Base-by-base conservation (phyloP, 202 grass and related monocot species). In the Cymbopogon flexuosus region DNA sequence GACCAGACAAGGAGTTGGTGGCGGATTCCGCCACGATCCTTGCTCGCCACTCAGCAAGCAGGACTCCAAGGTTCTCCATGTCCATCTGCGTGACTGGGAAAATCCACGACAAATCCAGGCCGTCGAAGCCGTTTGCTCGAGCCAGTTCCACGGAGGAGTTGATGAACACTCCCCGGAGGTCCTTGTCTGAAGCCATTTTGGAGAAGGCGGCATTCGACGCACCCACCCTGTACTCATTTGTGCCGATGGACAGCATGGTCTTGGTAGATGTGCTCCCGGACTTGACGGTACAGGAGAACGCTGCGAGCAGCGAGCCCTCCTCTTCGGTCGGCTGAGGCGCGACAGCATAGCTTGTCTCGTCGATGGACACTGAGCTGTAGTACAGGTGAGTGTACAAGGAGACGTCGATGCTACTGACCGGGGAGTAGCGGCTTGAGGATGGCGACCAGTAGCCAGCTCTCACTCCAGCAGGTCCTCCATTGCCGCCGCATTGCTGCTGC, bases 341-440 rank as follows among this genome's bases (percentile, higher is more conserved):
- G 15, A 49, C 45, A 0, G 62, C n/a, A 30, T 63, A 87, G 70
- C 76, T 18, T 9, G 42, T 65, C 40, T 84, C 84, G 12, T 92
- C 90, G 43, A 90, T 82, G 62, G 77, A 84, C 36, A 92, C 65
- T 2, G 90, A 87, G 80, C 56, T 90, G 85, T 96, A 96, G 77
- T 92, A 96, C 76, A 96, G 76, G 66, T 96, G 93, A 42, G 85
- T 90, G 80, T 88, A 96, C 65, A 92, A 69, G 19, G 90, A 88
- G 14, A 87, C 19, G 37, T 92, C 75, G 31, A 92, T 88, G 83
- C 57, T 88, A 21, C 65, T 75, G 68, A 90, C 35, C 79, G 87
- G 87, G 11, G 72, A 96, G 60, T 92, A 88, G 34, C 43, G 85
- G 65, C 78, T 63, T 15, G 77, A 73, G 22, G 67, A 85, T 4